phyloP scores from a whole-genome alignment of 352 stramenopile species.

The Pythium volutum region DNA sequence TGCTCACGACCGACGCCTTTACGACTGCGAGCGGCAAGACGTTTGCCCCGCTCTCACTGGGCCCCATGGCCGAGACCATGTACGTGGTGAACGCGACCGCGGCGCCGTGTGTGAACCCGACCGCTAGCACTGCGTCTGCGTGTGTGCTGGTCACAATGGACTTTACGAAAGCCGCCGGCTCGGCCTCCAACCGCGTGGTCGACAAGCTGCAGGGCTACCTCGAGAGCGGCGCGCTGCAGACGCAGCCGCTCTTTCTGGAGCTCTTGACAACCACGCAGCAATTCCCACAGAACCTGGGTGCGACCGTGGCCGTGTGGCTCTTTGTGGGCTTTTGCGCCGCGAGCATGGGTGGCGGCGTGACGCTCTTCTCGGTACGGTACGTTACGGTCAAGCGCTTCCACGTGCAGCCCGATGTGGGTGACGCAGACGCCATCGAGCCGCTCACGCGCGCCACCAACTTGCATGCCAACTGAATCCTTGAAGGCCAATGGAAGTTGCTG shows the following conservation, averaged over 20 bases:
- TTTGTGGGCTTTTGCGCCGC: conserved; percentile 53
- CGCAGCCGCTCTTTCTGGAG: conserved; percentile 42
- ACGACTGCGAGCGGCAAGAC: conserved; percentile 33
- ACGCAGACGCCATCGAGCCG: conserved; percentile 7
- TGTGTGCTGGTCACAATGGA: conserved; percentile 50
- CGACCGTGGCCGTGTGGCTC: conserved; percentile 56
- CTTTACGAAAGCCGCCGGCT: conserved; percentile 27
- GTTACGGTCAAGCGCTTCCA: conserved; percentile 42
- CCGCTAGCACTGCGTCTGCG: conserved; percentile 16
- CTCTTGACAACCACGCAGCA: conserved; percentile 37
- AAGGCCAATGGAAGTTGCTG: too few species aligned
- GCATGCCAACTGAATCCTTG: background rate
- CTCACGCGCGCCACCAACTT: background rate
- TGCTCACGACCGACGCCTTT: conserved; percentile 42
- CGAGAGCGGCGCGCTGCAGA: conserved; percentile 42
- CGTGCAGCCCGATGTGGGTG: conserved; percentile 32
- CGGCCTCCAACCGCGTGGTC: conserved; percentile 29
- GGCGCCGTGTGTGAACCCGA: conserved; percentile 23
- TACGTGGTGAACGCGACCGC: conserved; percentile 56
- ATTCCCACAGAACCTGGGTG: conserved; percentile 35
- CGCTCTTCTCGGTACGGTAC: conserved; percentile 36
- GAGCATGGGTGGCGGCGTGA: conserved; percentile 27
- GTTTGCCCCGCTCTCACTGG: conserved; percentile 36
- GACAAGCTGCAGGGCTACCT: conserved; percentile 54
- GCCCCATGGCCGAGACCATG: conserved; percentile 36